Percentiles rank a stretch among this genome's conserved stretches.
Conservation (phyloP, 306 rosid species). For the Ceratonia siliqua region DNA sequence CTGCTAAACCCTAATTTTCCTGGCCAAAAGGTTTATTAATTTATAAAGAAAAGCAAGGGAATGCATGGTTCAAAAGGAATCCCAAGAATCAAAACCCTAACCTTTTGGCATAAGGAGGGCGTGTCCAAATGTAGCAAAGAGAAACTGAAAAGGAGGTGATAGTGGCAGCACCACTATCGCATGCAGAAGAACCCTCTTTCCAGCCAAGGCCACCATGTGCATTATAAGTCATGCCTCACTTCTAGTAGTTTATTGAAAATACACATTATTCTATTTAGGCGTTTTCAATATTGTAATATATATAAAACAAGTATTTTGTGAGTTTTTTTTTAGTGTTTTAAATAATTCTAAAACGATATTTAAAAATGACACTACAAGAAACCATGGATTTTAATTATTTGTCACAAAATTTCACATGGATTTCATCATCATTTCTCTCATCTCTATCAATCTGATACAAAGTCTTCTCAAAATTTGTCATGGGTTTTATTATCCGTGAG, state of each 20-base stretch:
- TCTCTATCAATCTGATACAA: too few species aligned
- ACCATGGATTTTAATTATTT: too few species aligned
- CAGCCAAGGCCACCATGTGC: slow-evolving; percentile 47
- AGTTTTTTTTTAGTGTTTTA: too few species aligned
- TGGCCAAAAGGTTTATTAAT: not conserved
- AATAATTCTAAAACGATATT: too few species aligned
- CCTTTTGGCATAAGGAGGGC: not conserved
- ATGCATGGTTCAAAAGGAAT: slow-evolving; percentile 25
- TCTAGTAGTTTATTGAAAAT: slow-evolving; percentile 40
- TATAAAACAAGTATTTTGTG: too few species aligned
- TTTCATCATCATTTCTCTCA: too few species aligned
- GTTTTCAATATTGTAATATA: too few species aligned
- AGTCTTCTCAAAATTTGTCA: too few species aligned
- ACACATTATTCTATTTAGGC: too few species aligned
- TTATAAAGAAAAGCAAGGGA: not conserved
- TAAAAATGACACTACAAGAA: too few species aligned
- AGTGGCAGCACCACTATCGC: slow-evolving; percentile 58
- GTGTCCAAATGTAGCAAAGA: not conserved
- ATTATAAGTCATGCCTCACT: slow-evolving; percentile 46
- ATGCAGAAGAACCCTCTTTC: slow-evolving; percentile 13
- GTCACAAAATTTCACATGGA: too few species aligned
- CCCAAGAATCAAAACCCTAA: slow-evolving; percentile 27
- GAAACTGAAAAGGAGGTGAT: slow-evolving; percentile 7
- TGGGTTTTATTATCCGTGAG: too few species aligned
- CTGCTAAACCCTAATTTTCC: slow-evolving; percentile 6